phyloP scores from a whole-genome alignment of 1,284 basidiomycete genomes.

The Xerocomus amazonicus region DNA sequence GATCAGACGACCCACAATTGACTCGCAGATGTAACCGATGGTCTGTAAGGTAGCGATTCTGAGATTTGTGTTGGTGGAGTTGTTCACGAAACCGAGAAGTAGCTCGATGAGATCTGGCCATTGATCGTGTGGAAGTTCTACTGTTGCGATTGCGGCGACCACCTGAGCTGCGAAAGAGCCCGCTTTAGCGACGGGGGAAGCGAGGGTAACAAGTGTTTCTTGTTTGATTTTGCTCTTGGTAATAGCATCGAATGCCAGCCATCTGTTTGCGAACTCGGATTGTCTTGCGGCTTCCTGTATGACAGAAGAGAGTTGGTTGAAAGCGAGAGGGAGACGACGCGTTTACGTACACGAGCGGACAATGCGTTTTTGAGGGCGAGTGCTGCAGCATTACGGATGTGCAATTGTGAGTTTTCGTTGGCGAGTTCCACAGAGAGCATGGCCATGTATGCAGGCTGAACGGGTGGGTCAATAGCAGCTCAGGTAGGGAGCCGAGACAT shows the following conservation, averaged over 20 bases:
- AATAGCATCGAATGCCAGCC: slow-evolving; percentile 72
- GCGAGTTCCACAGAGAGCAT: slow-evolving; percentile 82
- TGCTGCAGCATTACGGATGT: slow-evolving; percentile 91
- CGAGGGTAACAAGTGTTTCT: slow-evolving; percentile 80
- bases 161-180: slow-evolving; percentile 91
- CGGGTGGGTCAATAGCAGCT: slow-evolving; percentile 23
- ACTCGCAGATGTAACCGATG: slow-evolving; percentile 97
- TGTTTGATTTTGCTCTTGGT: slow-evolving; percentile 86
- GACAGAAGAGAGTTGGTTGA: slow-evolving; percentile 7
- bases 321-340: slow-evolving; percentile 11
- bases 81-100: slow-evolving; percentile 85
- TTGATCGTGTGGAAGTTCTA: slow-evolving; percentile 84
- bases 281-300: slow-evolving; percentile 75
- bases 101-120: slow-evolving; percentile 92
- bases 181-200: slow-evolving; percentile 69
- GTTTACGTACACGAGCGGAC: slow-evolving; percentile 74
- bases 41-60: slow-evolving; percentile 90
- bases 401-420: slow-evolving; percentile 66
- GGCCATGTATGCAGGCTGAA: slow-evolving; percentile 83
- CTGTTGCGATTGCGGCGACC: slow-evolving; percentile 88
- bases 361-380: slow-evolving; percentile 97
- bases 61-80: slow-evolving; percentile 72
- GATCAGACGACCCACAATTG: slow-evolving; percentile 66
- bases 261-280: slow-evolving; percentile 72
- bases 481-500: slow-evolving; percentile 30